Evolutionary conservation across 805 yeast genomes (phyloP), one percentile per base, ranked within the genome.

Genomic region (Starmerella asiatica): DNA sequence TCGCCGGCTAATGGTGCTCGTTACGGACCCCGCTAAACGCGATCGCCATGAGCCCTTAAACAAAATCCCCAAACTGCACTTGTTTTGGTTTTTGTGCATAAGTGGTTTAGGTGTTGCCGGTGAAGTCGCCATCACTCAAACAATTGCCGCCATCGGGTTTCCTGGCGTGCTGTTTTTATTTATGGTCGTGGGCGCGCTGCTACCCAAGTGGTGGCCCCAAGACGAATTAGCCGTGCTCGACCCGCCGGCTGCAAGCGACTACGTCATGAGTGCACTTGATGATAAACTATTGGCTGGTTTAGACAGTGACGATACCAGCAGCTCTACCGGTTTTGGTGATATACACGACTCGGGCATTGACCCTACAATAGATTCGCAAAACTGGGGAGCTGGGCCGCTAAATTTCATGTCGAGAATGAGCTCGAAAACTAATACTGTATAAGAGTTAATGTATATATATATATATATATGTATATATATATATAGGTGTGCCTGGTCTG

Each of bases 121-220:
- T 0, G 97, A 93, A 55, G 79, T 84, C 48, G 91, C 76, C 0
- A 84, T 88, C 24, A 80, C 93, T 0, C 72, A 77, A 54, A 83
- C 95, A 0, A 74, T 68, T 44, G 97, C 91, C 0, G 96, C 97
- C 0, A 83, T 88, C 24, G 97, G 94, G 2, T 88, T 91, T 54
- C 97, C 98, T 0, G 79, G 84, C 3, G 82, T 91, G 0, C 61
- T 88, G 36, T 59, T 88, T 53, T 43, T 67, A 2, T 69, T 76
- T 38, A 86, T 82, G 42, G 68, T 79, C 18, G 61, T 74, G 1
- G 73, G 84, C 11, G 68, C 74, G 53, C 50, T 69, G 5, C 75
- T 93, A 62, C 81, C 80, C 0, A 57, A 54, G 38, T 54, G 79
- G 1, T 79, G 86, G 39, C 76, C 81, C 0, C 48, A 52, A 29